phyloP scores from a whole-genome alignment of 208 protist genomes.

The Angomonas ambiguus region DNA sequence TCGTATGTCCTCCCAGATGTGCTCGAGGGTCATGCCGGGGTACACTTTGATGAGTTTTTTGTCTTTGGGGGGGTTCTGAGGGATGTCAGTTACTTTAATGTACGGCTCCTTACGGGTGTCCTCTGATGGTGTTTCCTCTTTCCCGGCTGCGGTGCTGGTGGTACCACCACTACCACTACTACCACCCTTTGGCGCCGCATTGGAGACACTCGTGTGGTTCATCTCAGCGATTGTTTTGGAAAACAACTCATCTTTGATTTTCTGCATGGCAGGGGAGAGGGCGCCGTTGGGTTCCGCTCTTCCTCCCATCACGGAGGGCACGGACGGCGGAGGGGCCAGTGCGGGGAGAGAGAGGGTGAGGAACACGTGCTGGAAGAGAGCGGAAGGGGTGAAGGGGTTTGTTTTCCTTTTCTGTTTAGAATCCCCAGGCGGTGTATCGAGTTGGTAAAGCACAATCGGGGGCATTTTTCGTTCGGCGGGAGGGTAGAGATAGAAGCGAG shows the following conservation, averaged over 20 bases:
- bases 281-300: too few species aligned
- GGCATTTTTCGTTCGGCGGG: not conserved
- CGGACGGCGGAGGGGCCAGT: too few species aligned
- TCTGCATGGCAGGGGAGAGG: not conserved
- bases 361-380: too few species aligned
- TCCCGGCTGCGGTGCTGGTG: not conserved
- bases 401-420: too few species aligned
- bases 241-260: not conserved
- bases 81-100: not conserved
- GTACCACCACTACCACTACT: conserved; percentile 1
- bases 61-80: not conserved
- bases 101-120: not conserved
- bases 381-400: too few species aligned
- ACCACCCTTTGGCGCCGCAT: not conserved
- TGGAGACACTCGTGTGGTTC: not conserved
- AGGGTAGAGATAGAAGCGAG: not conserved
- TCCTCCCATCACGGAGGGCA: too few species aligned
- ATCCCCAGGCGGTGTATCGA: too few species aligned
- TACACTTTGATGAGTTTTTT: not conserved
- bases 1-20: not conserved
- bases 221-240: not conserved
- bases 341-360: too few species aligned
- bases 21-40: not conserved
- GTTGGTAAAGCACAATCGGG: not conserved
- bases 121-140: not conserved